Conservation (phyloP, 805 yeast genomes). For the Isabelozyma pseudorhagii region DNA sequence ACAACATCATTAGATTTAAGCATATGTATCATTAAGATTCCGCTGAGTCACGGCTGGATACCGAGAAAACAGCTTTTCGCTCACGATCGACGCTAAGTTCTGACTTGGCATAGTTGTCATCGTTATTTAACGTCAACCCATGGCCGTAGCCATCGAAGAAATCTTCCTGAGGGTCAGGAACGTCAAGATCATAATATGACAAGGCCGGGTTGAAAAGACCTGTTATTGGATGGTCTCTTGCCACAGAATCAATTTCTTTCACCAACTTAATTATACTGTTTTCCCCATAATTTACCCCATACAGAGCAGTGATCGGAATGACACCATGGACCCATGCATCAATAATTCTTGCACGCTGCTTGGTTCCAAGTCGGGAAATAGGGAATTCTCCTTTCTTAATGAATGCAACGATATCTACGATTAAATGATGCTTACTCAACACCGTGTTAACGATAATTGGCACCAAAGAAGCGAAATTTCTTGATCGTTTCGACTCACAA, state of each 20-base stretch:
- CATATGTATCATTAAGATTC: background rate
- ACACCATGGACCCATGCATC: constrained; percentile 49
- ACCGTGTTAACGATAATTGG: constrained; percentile 81
- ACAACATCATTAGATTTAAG: background rate
- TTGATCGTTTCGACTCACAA: constrained; percentile 55
- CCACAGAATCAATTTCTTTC: constrained; percentile 49
- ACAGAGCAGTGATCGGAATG: constrained; percentile 38
- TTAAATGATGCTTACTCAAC: constrained; percentile 74
- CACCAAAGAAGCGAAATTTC: constrained; percentile 66
- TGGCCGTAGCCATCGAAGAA: constrained; percentile 29
- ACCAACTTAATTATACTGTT: constrained; percentile 55
- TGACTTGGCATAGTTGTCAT: background rate
- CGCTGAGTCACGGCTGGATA: constrained; percentile 3
- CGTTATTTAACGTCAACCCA: constrained; percentile 27
- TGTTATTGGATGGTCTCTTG: constrained; percentile 36
- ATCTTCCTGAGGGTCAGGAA: constrained; percentile 17
- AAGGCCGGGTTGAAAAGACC: constrained; percentile 42
- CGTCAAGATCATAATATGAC: constrained; percentile 30
- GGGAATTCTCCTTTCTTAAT: constrained; percentile 63
- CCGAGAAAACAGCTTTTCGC: constrained; percentile 10
- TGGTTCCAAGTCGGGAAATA: constrained; percentile 66
- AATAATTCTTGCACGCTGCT: constrained; percentile 71
- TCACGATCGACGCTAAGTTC: background rate
- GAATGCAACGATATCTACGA: constrained; percentile 82
- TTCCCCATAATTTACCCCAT: constrained; percentile 66